Percentiles rank a stretch among this genome's conserved stretches.
These are phyloP conservation scores for Fragosphaeria purpurea DNA, from an alignment of 2,329 filamentous ascomycete species.

Conservation along the genomic window DNA sequence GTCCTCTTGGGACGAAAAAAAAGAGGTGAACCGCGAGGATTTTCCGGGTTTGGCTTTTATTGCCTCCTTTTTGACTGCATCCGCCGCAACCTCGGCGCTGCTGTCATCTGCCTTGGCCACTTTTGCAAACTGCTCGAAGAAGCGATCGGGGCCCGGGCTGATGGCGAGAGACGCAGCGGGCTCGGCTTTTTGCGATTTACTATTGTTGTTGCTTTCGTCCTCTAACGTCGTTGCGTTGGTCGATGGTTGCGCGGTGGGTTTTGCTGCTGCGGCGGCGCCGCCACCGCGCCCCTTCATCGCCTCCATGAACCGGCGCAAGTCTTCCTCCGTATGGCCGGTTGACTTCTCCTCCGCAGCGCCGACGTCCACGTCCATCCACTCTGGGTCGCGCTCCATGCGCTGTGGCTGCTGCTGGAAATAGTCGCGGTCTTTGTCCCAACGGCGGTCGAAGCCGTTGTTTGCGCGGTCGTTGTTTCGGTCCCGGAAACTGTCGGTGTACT, in stretches of 20 bases:
- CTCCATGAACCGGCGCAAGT: constrained; percentile 93
- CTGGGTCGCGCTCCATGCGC: constrained; percentile 68
- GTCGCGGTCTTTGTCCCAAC: constrained; percentile 44
- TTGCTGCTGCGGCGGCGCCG: too few species aligned
- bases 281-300: constrained; percentile 60
- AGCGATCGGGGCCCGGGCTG: constrained; percentile 64
- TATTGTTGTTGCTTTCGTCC: constrained; percentile 19
- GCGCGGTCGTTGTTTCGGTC: constrained; percentile 46
- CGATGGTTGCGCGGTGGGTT: too few species aligned
- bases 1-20: constrained; percentile 56
- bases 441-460: constrained; percentile 29
- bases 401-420: constrained; percentile 7
- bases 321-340: constrained; percentile 63
- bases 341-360: constrained; percentile 2
- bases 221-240: background rate
- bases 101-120: constrained; percentile 29
- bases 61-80: constrained; percentile 34
- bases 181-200: constrained; percentile 31
- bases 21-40: constrained; percentile 76
- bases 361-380: constrained; percentile 66
- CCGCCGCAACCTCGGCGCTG: constrained; percentile 30
- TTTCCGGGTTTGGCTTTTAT: constrained; percentile 51
- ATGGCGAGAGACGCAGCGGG: constrained; percentile 52
- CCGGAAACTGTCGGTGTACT: constrained; percentile 23
- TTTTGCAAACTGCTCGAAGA: constrained; percentile 46